phyloP scores from a whole-genome alignment of 306 rosid species.

The Quercus mongolica region DNA sequence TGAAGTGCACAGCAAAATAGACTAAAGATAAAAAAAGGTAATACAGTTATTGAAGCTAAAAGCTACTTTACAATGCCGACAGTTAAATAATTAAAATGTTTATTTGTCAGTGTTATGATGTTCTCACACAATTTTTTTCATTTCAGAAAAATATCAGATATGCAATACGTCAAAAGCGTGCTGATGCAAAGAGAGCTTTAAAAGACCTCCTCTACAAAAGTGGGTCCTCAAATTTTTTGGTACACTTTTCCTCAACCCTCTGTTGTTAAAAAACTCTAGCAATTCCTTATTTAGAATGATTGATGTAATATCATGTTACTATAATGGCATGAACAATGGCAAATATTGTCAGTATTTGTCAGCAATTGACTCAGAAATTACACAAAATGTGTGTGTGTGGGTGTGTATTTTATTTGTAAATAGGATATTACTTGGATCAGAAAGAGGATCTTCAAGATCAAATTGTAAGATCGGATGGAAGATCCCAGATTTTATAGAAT shows the following conservation, averaged over 20 bases:
- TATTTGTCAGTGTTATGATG: background rate
- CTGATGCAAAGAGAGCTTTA: slow-evolving; percentile 84
- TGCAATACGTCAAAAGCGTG: slow-evolving; percentile 70
- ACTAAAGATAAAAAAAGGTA: background rate
- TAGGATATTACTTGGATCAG: too few species aligned
- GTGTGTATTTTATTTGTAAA: too few species aligned
- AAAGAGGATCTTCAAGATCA: too few species aligned
- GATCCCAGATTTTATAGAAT: too few species aligned
- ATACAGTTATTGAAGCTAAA: background rate
- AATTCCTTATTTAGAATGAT: slow-evolving; percentile 5
- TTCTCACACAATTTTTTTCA: slow-evolving; percentile 24
- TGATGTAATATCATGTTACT: background rate
- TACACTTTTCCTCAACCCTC: slow-evolving; percentile 21
- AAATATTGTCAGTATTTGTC: too few species aligned
- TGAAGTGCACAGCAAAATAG: background rate
- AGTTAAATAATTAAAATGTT: background rate
- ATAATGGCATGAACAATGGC: too few species aligned
- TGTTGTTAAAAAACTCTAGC: slow-evolving; percentile 1
- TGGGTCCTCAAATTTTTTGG: slow-evolving; percentile 57
- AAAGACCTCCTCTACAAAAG: slow-evolving; percentile 63
- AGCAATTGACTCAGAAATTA: background rate
- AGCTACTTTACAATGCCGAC: background rate
- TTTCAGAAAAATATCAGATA: slow-evolving; percentile 60
- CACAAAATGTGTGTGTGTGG: too few species aligned
- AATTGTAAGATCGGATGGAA: too few species aligned